Evolutionary conservation across 2,329 filamentous ascomycete species (phyloP).

Genomic region (Xylariaceae sp.): DNA sequence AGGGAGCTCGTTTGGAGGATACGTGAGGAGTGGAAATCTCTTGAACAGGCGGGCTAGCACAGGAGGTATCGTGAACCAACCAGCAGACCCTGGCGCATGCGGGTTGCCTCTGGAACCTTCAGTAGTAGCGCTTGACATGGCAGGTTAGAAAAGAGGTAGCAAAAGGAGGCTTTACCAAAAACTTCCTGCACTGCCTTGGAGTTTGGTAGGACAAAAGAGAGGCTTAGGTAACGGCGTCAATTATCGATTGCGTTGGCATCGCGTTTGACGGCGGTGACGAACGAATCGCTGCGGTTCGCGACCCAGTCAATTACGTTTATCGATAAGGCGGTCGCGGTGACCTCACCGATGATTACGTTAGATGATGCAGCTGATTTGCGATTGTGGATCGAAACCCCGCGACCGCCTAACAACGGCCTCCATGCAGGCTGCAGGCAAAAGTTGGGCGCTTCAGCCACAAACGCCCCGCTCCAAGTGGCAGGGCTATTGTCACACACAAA

Average conservation of each 20-base stretch:
- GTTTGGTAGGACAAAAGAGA: not conserved
- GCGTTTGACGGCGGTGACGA: not conserved
- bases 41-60: slow-evolving; percentile 82
- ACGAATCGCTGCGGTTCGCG: not conserved
- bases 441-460: not conserved
- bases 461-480: not conserved
- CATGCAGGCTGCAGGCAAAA: not conserved
- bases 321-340: not conserved
- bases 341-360: too few relatives aligned
- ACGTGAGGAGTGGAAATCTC: slow-evolving; percentile 70
- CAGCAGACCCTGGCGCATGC: slow-evolving; percentile 24
- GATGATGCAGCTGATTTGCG: not conserved
- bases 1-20: slow-evolving; percentile 68
- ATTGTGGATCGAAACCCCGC: not conserved
- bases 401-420: not conserved
- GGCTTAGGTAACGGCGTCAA: not conserved
- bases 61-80: slow-evolving; percentile 58
- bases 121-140: slow-evolving; percentile 10
- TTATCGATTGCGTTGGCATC: not conserved
- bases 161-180: not conserved
- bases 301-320: not conserved
- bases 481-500: not conserved
- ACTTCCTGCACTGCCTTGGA: not conserved
- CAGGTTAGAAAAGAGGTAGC: not conserved
- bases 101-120: slow-evolving; percentile 14